Evolutionary conservation across 768 basidiomycete genomes (phyloP), one percentile per base, ranked within the genome.

Genomic region (Tephrocybe sp.): DNA sequence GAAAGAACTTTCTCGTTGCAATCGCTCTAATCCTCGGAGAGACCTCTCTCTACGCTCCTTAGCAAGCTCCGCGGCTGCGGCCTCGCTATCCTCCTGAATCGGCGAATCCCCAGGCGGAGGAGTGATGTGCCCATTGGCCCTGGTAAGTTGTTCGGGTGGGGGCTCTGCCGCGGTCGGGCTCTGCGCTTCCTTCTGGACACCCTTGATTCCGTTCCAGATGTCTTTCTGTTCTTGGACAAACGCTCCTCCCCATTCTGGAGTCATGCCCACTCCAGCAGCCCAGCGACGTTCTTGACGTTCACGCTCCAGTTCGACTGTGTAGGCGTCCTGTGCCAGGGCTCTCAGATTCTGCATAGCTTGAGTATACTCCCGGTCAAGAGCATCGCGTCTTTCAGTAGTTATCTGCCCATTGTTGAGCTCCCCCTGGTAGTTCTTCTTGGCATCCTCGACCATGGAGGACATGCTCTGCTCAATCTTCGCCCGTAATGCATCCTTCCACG

Each of bases 381-480:
- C 65, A 12, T 74, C 64, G 5, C 74, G 64, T 18, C 49, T 57
- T 18, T 59, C 57, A 19, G 44, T 44, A 12, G 60, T 67, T 15
- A 69, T 57, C 61, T 77, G 53, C 48, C 63, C 58, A 64, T 74
- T 64, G 59, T 72, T 70, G 12, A 88, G 68, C 60, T 80, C 75
- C 13, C 68, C 64, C 29, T 80, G 72, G 30, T 80, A 64, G 50
- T 78, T 80, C 49, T 79, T 74, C 65, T 82, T 82, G 16, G 87
- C 80, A 51, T 85, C 85, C 47, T 82, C 75, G 52, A 86, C 61
- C 69, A 78, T 72, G 24, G 59, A 47, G 42, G 62, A 47, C 18
- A 74, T 59, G 7, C 67, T 68, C 2, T 71, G 69, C 56, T 81
- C 78, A 57, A 89, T 86, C 58, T 73, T 69, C 25, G 52, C 57